Conservation (phyloP, 2,329 filamentous ascomycete species). For the Verticillium albo-atrum region DNA sequence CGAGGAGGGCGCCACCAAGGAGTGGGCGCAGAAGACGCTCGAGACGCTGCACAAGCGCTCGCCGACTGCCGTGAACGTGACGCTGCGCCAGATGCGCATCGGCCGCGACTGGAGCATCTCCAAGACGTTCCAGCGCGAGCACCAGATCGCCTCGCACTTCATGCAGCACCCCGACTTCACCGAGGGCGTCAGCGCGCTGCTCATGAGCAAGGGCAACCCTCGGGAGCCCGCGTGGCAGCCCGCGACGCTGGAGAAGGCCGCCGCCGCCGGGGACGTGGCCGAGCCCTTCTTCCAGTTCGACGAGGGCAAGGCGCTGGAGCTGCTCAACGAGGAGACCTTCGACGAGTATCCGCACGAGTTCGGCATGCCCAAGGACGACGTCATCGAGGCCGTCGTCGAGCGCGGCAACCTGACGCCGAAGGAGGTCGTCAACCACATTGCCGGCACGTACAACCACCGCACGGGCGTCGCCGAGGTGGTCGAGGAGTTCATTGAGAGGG, state of each 20-base stretch:
- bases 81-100: constrained; percentile 75
- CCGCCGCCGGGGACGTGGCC: constrained; percentile 45
- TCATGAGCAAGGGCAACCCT: constrained; percentile 59
- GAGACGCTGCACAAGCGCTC: constrained; percentile 72
- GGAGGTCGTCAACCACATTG: constrained; percentile 60
- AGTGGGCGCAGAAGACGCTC: constrained; percentile 78
- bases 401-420: constrained; percentile 36
- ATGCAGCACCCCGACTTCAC: constrained; percentile 90
- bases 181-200: constrained; percentile 79
- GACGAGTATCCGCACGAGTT: constrained; percentile 66
- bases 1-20: constrained; percentile 45
- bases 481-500: constrained; percentile 61
- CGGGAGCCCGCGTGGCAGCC: constrained; percentile 70
- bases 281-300: constrained; percentile 63
- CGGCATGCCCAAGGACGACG: constrained; percentile 68
- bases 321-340: constrained; percentile 63
- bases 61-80: constrained; percentile 81
- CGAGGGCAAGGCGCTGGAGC: constrained; percentile 40
- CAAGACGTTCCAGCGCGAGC: constrained; percentile 81
- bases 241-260: constrained; percentile 64
- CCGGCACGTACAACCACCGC: constrained; percentile 55
- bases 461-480: constrained; percentile 68
- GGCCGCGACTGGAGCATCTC: constrained; percentile 74
- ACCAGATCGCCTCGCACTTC: constrained; percentile 79
- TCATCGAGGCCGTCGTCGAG: constrained; percentile 44